Evolutionary conservation across 202 grass and related monocot species (phyloP).

Genomic region (Musa balbisiana): DNA sequence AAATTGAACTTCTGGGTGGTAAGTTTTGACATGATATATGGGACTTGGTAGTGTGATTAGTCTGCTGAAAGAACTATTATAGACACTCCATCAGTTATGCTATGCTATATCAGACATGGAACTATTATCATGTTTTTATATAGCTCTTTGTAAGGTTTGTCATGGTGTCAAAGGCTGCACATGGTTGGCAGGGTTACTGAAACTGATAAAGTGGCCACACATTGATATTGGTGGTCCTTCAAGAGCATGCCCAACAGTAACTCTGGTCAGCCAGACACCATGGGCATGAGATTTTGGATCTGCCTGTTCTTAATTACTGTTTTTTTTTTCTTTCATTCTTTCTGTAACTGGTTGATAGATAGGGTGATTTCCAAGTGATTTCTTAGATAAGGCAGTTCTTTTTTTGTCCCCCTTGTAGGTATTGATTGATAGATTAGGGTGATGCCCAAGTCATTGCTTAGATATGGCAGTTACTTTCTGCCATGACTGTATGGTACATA

Average conservation of each 20-base stretch:
- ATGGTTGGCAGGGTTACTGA: not conserved
- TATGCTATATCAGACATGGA: not conserved
- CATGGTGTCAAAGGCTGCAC: not conserved
- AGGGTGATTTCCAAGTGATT: not conserved
- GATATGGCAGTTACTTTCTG: not conserved
- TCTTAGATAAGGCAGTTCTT: not conserved
- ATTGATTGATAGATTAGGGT: not conserved
- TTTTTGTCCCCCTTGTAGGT: not conserved
- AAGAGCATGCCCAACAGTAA: not conserved
- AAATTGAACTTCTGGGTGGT: not conserved
- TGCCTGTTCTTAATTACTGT: not conserved
- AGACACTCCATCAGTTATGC: not conserved
- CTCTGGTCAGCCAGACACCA: not conserved
- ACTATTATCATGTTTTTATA: constrained; percentile 1
- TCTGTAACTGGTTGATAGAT: not conserved
- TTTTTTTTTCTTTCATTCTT: not conserved
- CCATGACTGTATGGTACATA: not conserved
- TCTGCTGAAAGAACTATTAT: not conserved
- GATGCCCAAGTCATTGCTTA: not conserved
- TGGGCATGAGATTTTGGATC: not conserved
- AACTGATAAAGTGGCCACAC: not conserved
- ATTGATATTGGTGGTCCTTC: not conserved
- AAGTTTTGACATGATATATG: constrained; percentile 1
- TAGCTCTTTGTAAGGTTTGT: not conserved
- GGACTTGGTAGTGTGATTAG: not conserved